phyloP scores from a whole-genome alignment of 2,329 filamentous ascomycete species.

The Didymella exigua region DNA sequence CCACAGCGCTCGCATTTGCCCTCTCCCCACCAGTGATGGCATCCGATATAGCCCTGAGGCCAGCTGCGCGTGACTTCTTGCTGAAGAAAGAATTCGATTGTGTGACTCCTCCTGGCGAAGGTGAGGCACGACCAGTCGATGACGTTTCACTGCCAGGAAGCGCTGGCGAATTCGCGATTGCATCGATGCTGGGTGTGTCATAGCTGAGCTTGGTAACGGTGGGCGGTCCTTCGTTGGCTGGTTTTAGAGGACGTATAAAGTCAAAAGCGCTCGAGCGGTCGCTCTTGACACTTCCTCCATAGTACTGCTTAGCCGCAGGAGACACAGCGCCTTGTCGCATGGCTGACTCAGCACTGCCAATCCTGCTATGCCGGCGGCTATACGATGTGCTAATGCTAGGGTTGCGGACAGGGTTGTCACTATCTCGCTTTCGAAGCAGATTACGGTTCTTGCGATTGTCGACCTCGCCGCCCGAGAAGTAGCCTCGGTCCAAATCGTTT shows the following conservation, averaged over 20 bases:
- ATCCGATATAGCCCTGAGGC: slow-evolving; percentile 86
- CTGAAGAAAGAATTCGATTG: slow-evolving; percentile 48
- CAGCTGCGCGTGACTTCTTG: slow-evolving; percentile 59
- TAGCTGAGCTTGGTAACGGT: slow-evolving; percentile 64
- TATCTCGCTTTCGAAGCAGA: slow-evolving; percentile 75
- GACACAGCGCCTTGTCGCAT: slow-evolving; percentile 63
- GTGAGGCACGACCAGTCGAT: slow-evolving; percentile 54
- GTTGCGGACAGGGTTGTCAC: slow-evolving; percentile 67
- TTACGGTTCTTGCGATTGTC: slow-evolving; percentile 75
- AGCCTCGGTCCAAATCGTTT: slow-evolving; percentile 79
- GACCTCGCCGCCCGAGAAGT: slow-evolving; percentile 88
- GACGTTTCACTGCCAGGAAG: slow-evolving; percentile 56
- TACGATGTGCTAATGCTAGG: slow-evolving; percentile 75
- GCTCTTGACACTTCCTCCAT: slow-evolving; percentile 54
- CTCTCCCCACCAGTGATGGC: slow-evolving; percentile 62
- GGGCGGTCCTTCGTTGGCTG: slow-evolving; percentile 54
- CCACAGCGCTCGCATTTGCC: slow-evolving; percentile 51
- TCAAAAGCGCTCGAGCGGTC: slow-evolving; percentile 57
- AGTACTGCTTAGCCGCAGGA: slow-evolving; percentile 72
- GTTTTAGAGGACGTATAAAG: slow-evolving; percentile 48
- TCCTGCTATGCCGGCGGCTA: slow-evolving; percentile 72
- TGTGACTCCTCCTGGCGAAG: slow-evolving; percentile 44
- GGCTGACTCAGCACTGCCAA: slow-evolving; percentile 78
- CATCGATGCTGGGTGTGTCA: slow-evolving; percentile 53
- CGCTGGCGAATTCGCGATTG: slow-evolving; percentile 49